Evolutionary conservation across 1,284 basidiomycete genomes (phyloP).

Genomic region (Puccinia triticina): DNA sequence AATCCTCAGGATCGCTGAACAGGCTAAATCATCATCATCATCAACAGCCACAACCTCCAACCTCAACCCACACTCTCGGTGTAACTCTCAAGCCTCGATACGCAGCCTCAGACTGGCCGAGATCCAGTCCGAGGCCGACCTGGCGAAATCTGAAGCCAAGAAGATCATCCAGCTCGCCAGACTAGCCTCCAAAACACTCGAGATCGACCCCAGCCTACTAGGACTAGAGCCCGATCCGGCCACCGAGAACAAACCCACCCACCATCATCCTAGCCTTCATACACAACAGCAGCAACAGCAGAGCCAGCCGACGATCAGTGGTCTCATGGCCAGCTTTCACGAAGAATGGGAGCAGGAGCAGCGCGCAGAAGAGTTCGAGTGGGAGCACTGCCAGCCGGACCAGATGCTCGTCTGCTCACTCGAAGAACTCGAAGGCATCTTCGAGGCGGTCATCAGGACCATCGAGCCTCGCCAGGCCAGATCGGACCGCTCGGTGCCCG

Average conservation of each 20-base stretch:
- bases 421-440: conserved; percentile 55
- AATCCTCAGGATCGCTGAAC: conserved; percentile 43
- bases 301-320: not conserved
- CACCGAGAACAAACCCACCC: not conserved
- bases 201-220: conserved; percentile 21
- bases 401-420: conserved; percentile 59
- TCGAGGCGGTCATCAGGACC: conserved; percentile 56
- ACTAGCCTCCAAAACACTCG: conserved; percentile 25
- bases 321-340: conserved; percentile 14
- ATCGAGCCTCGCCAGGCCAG: conserved; percentile 57
- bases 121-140: conserved; percentile 19
- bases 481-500: conserved; percentile 56
- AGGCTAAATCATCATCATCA: conserved; percentile 24
- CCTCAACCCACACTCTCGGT: conserved; percentile 3
- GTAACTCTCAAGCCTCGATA: conserved; percentile 34
- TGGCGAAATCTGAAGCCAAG: conserved; percentile 40
- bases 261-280: not conserved
- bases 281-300: not conserved
- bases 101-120: conserved; percentile 24
- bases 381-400: conserved; percentile 46
- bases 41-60: no score
- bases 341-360: conserved; percentile 48
- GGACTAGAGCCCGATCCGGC: conserved; percentile 7
- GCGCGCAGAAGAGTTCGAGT: conserved; percentile 40
- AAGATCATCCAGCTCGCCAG: conserved; percentile 40